Evolutionary conservation across 2,329 filamentous ascomycete genomes (phyloP), one percentile per base, ranked within the genome.

Genomic region (Pseudogymnoascus sp.): DNA sequence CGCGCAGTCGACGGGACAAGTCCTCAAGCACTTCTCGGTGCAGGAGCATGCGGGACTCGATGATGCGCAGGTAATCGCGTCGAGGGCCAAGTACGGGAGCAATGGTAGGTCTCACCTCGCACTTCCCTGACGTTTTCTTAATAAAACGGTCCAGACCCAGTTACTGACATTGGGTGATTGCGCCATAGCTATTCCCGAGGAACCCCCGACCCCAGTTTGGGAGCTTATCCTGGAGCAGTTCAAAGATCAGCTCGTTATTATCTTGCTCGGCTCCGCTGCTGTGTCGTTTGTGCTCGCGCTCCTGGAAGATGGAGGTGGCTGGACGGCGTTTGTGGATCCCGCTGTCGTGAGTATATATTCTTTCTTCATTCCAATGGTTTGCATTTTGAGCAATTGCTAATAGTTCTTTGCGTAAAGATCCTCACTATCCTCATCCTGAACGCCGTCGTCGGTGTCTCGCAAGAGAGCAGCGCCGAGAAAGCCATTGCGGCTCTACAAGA

Each of bases 201-300:
- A 99, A 66, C 94, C 94, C 60, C 91, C 94, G 2, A 99, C 94
- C 33, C 94, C 94, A 38, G 74, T 99, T 57, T 99, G 93, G 94
- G 85, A 97, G 76, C 86, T 99, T 65, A 90, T 99, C 61, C 82
- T 99, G 62, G 94, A 99, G 77, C 94, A 99, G 75, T 99, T 99
- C 82, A 97, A 99, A 77, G 94, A 99, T 73, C 94, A 99, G 76
- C 85, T 99, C 57, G 94, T 99, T 67, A 83, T 99, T 60, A 99
- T 99, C 68, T 82, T 99, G 20, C 83, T 99, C 58, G 94, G 86
- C 60, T 97, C 93, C 37, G 94, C 94, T 9, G 91, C 88, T 18
- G 87, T 99, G 36, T 97, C 94, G 2, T 97, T 99, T 72, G 85
- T 92, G 25, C 80, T 99, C 64, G 94, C 94, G 25, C 81, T 99